Percentiles rank a stretch among this genome's conserved stretches.
Conservation (phyloP, 2,329 filamentous ascomycete genomes). For the Exophiala calicioides region DNA sequence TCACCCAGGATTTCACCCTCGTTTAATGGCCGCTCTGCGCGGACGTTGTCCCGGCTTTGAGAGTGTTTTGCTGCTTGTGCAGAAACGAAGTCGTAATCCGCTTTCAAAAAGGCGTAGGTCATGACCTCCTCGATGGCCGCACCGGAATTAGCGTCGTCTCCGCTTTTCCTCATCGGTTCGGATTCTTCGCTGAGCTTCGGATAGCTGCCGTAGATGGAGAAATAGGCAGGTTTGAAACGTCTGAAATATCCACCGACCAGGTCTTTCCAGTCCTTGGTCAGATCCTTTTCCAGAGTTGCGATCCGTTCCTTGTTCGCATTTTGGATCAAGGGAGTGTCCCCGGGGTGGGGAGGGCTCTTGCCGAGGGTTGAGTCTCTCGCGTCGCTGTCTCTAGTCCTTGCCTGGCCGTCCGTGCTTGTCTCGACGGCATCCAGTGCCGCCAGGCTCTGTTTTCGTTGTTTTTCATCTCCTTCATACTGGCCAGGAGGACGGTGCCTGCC, state of each 20-base stretch:
- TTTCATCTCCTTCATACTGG: conserved; percentile 14
- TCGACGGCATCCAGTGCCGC: conserved; percentile 19
- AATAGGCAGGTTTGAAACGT: conserved; percentile 81
- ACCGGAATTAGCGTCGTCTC: conserved; percentile 36
- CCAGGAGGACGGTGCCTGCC: conserved; percentile 8
- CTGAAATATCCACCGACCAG: conserved; percentile 93
- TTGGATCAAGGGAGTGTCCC: conserved; percentile 51
- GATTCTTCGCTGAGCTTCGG: conserved; percentile 39
- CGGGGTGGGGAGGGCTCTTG: conserved; percentile 21
- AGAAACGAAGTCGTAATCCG: conserved; percentile 90
- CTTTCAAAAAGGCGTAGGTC: conserved; percentile 88
- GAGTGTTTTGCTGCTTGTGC: conserved; percentile 82
- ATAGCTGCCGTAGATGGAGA: conserved; percentile 51
- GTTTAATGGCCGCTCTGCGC: conserved; percentile 77
- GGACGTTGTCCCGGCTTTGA: conserved; percentile 62
- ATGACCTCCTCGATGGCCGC: conserved; percentile 61
- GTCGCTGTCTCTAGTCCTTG: conserved; percentile 35
- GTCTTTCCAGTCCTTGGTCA: conserved; percentile 76
- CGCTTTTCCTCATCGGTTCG: conserved; percentile 24
- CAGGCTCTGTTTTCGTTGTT: conserved; percentile 18
- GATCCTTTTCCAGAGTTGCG: conserved; percentile 65
- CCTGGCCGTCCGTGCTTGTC: conserved; percentile 12
- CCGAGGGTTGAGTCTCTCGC: conserved; percentile 1
- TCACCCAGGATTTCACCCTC: conserved; percentile 78
- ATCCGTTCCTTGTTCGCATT: conserved; percentile 62